A percentile compares a stretch with the other conserved stretches of the same genome.
These are phyloP conservation scores for Lodderomyces oxycetoniae DNA, from an alignment of 1,139 yeast genomes.

Conservation along the genomic window DNA sequence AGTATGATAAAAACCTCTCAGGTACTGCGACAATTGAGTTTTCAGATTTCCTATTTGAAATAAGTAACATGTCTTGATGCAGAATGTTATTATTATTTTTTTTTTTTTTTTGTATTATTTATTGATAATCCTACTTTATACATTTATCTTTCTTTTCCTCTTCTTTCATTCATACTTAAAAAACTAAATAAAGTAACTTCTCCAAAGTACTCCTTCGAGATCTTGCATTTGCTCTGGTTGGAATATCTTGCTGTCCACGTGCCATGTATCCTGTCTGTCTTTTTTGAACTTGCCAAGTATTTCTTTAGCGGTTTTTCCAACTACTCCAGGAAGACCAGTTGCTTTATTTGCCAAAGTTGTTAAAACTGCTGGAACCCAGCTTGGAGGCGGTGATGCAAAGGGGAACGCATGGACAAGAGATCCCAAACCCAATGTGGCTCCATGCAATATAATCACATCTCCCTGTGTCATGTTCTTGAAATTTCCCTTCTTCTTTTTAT, in stretches of 20 bases:
- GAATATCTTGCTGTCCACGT: slow-evolving; percentile 74
- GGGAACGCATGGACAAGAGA: slow-evolving; percentile 89
- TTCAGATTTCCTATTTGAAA: slow-evolving; percentile 71
- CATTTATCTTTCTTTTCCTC: neutral
- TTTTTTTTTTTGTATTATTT: slow-evolving; percentile 1
- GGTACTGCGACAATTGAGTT: slow-evolving; percentile 76
- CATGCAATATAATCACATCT: slow-evolving; percentile 59
- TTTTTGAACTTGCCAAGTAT: slow-evolving; percentile 82
- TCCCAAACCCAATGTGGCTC: slow-evolving; percentile 86
- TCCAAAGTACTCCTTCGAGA: slow-evolving; percentile 90
- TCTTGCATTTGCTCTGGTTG: slow-evolving; percentile 80
- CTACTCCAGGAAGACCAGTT: slow-evolving; percentile 66
- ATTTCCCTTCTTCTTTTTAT: slow-evolving; percentile 18
- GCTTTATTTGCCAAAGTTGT: slow-evolving; percentile 66
- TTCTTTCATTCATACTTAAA: neutral
- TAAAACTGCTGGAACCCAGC: slow-evolving; percentile 78
- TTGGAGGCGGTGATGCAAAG: slow-evolving; percentile 85
- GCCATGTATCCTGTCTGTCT: slow-evolving; percentile 96
- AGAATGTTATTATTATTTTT: slow-evolving; percentile 7
- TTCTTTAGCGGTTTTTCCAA: slow-evolving; percentile 83
- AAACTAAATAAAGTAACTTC: slow-evolving; percentile 74
- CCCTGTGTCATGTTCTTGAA: slow-evolving; percentile 32
- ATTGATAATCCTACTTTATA: too few relatives aligned
- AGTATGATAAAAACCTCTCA: slow-evolving; percentile 68
- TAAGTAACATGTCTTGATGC: slow-evolving; percentile 29